Percentiles rank a stretch among this genome's conserved stretches.
phyloP scores from a whole-genome alignment of 2,329 filamentous ascomycete species.

The Verticillium alfalfae region DNA sequence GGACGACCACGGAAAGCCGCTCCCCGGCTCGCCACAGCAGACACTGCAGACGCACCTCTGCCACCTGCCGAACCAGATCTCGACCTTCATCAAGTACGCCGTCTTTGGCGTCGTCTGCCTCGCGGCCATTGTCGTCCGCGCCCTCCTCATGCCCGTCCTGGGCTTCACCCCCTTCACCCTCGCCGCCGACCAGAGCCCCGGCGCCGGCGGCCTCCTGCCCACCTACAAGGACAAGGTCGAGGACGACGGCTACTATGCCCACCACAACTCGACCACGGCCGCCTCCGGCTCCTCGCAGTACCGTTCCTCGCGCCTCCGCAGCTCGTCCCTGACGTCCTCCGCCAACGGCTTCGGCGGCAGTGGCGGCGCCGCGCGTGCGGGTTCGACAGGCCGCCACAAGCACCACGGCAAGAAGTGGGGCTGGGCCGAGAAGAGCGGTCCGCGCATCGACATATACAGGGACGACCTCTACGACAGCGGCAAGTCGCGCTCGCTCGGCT shows the following conservation, averaged over 20 bases:
- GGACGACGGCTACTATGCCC: constrained; percentile 27
- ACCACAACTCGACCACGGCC: constrained; percentile 17
- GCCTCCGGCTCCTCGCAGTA: constrained; percentile 25
- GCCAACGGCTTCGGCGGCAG: constrained; percentile 6
- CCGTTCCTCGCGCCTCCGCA: constrained; percentile 17
- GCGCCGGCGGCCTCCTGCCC: constrained; percentile 29
- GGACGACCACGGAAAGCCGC: constrained; percentile 49
- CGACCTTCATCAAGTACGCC: constrained; percentile 76
- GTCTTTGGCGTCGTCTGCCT: constrained; percentile 52
- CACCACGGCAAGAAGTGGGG: constrained; percentile 29
- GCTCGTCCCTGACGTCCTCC: constrained; percentile 17
- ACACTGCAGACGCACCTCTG: constrained; percentile 89
- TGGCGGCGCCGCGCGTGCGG: constrained; percentile 10
- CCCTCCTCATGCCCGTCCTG: constrained; percentile 51
- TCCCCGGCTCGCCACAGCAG: constrained; percentile 32
- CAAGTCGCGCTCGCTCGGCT: constrained; percentile 20
- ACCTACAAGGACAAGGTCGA: constrained; percentile 51
- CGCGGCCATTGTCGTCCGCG: constrained; percentile 44
- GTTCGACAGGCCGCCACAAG: constrained; percentile 10
- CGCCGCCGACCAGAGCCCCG: constrained; percentile 25
- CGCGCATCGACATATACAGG: constrained; percentile 48
- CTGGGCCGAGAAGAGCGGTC: constrained; percentile 36
- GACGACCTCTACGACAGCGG: constrained; percentile 37
- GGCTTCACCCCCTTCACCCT: constrained; percentile 49
- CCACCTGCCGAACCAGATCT: constrained; percentile 80